Evolutionary conservation across 352 stramenopile species (phyloP), one percentile per base, ranked within the genome.

Genomic region (Phytophthora boehmeriae): DNA sequence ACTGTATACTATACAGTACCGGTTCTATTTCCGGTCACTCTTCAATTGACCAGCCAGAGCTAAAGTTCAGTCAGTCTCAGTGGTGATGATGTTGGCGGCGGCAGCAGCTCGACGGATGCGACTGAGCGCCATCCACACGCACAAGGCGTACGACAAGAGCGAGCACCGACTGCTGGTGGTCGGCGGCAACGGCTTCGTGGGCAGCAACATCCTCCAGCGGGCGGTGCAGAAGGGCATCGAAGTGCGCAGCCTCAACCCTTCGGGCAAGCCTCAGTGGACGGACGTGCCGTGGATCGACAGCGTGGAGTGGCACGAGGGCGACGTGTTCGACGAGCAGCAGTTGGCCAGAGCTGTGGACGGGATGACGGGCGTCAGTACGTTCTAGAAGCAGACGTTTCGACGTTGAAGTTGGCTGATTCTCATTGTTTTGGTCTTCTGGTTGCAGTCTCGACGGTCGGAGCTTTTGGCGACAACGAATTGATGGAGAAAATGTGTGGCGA

Each of bases 401-500:
- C 2, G 39, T 36, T 16, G 6, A 56, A 42, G 11, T 42, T 44
- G n/a, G 14, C 32, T 50, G 30, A 39, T 35, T 9, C 2, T 60
- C 14, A n/a, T 41, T 22, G 0, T 47, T 20, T 60, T 53, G 54
- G 3, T 43, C n/a, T 42, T 43, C 20, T 25, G 38, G 17, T n/a
- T 61, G 43, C 46, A 93, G 85, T 97, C 27, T 96, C 89, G 16
- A 96, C 87, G 5, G 80, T 97, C 27, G 91, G 89, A 9, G 88
- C 85, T 3, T 97, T 97, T 51, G 91, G 91, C 0, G 87, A 55
- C 59, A 92, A 97, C 54, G 86, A 93, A 19, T 78, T 93, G 22
- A 97, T 97, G 91, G 74, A 97, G 63, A 83, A 85, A 55, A 78
- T 96, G 67, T 97, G 89, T 46, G 89, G 91, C 35, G 91, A 97